Conservation (phyloP, 1,139 yeast genomes). For the Pichia sp. region DNA sequence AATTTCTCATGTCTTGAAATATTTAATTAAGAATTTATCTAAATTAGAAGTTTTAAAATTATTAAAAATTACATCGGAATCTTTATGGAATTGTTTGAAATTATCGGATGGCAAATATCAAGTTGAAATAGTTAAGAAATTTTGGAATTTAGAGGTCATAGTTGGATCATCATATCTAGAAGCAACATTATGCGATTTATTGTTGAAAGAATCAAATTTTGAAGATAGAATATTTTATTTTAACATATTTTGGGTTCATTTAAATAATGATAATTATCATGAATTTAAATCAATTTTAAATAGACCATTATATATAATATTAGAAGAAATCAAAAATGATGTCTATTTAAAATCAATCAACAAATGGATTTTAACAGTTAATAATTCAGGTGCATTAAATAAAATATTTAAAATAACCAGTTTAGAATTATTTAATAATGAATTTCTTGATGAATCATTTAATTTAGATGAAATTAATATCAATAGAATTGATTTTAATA, state of each 20-base stretch:
- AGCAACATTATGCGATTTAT: slow-evolving; percentile 50
- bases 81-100: slow-evolving; percentile 44
- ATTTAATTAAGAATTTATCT: slow-evolving; percentile 29
- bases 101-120: slow-evolving; percentile 46
- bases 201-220: slow-evolving; percentile 34
- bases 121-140: slow-evolving; percentile 54
- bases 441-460: slow-evolving; percentile 26
- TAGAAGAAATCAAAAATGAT: slow-evolving; percentile 53
- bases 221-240: slow-evolving; percentile 42
- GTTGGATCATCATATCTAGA: slow-evolving; percentile 44
- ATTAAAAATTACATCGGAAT: slow-evolving; percentile 35
- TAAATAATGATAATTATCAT: slow-evolving; percentile 34
- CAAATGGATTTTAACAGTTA: slow-evolving; percentile 51
- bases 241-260: slow-evolving; percentile 56
- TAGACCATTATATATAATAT: slow-evolving; percentile 60
- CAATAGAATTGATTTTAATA: slow-evolving; percentile 48
- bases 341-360: slow-evolving; percentile 42
- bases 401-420: slow-evolving; percentile 54
- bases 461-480: slow-evolving; percentile 22
- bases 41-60: slow-evolving; percentile 31
- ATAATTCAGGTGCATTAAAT: slow-evolving; percentile 51
- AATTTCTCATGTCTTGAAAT: slow-evolving; percentile 39
- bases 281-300: slow-evolving; percentile 43
- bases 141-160: slow-evolving; percentile 39
- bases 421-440: slow-evolving; percentile 41